phyloP scores from a whole-genome alignment of 805 yeast species.

The Millerozyma miso region DNA sequence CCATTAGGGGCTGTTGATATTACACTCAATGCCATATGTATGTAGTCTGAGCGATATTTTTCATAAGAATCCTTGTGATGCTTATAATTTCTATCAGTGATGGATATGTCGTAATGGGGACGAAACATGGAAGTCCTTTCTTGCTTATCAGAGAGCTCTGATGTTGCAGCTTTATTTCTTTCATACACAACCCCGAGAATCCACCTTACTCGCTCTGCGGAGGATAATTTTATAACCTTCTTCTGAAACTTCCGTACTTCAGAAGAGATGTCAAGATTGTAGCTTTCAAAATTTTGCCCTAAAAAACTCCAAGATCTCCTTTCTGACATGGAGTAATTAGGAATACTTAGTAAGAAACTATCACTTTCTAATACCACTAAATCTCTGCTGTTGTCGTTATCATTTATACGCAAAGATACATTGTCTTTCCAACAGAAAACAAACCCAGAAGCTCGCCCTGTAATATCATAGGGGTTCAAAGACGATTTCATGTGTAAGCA shows the following conservation, averaged over 20 bases:
- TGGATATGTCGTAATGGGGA: slow-evolving; percentile 61
- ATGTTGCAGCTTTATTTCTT: slow-evolving; percentile 39
- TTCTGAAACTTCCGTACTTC: slow-evolving; percentile 34
- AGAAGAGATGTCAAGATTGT: slow-evolving; percentile 17
- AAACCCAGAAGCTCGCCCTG: slow-evolving; percentile 59
- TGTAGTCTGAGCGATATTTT: slow-evolving; percentile 76
- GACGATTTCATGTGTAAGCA: slow-evolving; percentile 62
- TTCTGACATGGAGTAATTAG: slow-evolving; percentile 40
- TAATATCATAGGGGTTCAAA: slow-evolving; percentile 51
- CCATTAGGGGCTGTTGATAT: slow-evolving; percentile 28
- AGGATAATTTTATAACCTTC: slow-evolving; percentile 50
- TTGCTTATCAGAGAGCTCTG: slow-evolving; percentile 31
- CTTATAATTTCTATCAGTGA: slow-evolving; percentile 54
- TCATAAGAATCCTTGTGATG: slow-evolving; percentile 71
- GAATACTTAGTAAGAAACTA: slow-evolving; percentile 54
- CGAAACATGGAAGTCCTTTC: slow-evolving; percentile 45
- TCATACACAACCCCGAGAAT: slow-evolving; percentile 71
- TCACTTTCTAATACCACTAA: slow-evolving; percentile 52
- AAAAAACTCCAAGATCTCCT: slow-evolving; percentile 36
- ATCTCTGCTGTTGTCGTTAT: slow-evolving; percentile 44
- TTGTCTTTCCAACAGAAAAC: slow-evolving; percentile 62
- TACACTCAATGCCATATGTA: slow-evolving; percentile 51
- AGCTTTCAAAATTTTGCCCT: slow-evolving; percentile 19
- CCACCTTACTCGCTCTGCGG: slow-evolving; percentile 71
- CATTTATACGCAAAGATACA: slow-evolving; percentile 48